Conservation (phyloP, 2,329 filamentous ascomycete genomes). For the Sporothrix globosa region DNA sequence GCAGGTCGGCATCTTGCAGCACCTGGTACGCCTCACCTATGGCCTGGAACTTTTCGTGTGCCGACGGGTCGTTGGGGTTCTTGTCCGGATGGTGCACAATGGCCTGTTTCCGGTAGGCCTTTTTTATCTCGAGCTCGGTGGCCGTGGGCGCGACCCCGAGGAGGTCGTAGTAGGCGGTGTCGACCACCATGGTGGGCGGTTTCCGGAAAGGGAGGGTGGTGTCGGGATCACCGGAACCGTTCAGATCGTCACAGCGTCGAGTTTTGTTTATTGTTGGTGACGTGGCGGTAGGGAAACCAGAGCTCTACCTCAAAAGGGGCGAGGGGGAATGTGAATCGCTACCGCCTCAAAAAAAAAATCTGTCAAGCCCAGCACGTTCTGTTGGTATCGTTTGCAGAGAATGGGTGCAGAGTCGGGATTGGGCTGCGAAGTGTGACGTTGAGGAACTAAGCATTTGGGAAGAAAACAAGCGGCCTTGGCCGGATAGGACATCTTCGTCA, state of each 20-base stretch:
- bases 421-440: constrained; percentile 17
- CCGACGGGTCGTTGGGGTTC: constrained; percentile 93
- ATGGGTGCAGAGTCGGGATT: constrained; percentile 14
- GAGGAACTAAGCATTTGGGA: background rate
- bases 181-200: constrained; percentile 72
- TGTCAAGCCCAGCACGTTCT: background rate
- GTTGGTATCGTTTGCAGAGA: background rate
- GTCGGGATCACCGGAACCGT: background rate
- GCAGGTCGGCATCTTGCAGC: constrained; percentile 81
- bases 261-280: background rate
- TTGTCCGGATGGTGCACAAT: constrained; percentile 97
- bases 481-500: constrained; percentile 29
- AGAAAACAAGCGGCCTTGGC: constrained; percentile 1
- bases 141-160: constrained; percentile 83
- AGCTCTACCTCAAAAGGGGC: background rate
- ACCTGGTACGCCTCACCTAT: constrained; percentile 78
- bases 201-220: background rate
- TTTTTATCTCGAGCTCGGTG: constrained; percentile 92
- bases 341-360: background rate
- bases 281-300: constrained; percentile 1
- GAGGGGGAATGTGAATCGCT: background rate
- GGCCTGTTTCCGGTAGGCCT: constrained; percentile 91
- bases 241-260: background rate
- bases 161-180: constrained; percentile 86
- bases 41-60: constrained; percentile 90